phyloP scores from a whole-genome alignment of 495 filamentous ascomycete species.

The Evernia prunastri region DNA sequence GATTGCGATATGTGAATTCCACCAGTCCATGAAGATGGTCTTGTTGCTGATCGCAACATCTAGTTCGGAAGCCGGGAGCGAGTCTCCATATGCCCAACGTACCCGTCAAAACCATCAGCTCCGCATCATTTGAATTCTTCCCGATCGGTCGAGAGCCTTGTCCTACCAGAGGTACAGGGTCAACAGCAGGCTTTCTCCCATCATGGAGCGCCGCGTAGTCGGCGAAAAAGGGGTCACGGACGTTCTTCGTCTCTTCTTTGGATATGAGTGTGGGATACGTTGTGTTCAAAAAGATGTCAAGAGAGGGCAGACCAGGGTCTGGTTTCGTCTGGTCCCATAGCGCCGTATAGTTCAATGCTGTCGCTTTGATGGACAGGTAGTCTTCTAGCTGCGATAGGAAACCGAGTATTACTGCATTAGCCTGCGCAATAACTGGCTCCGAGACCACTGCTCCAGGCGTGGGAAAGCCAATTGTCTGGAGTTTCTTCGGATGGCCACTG shows the following conservation, averaged over 20 bases:
- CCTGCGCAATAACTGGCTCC: constrained; percentile 5
- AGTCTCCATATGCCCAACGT: constrained; percentile 52
- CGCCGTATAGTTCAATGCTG: constrained; percentile 31
- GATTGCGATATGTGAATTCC: constrained; percentile 32
- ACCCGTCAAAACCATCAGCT: constrained; percentile 18
- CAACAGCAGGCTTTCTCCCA: constrained; percentile 47
- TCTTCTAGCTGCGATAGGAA: constrained; percentile 38
- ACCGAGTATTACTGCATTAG: constrained; percentile 32
- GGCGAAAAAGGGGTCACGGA: constrained; percentile 45
- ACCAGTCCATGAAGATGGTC: constrained; percentile 28
- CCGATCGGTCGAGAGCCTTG: no score
- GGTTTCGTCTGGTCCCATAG: constrained; percentile 39
- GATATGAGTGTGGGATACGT: constrained; percentile 48
- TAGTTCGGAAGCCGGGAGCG: constrained; percentile 33
- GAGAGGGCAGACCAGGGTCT: constrained; percentile 21
- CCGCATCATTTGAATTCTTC: no score
- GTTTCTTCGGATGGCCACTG: constrained; percentile 39
- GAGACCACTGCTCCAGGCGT: constrained; percentile 22
- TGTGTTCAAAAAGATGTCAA: constrained; percentile 33
- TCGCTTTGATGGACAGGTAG: constrained; percentile 35
- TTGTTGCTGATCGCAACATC: constrained; percentile 25
- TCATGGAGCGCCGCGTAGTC: constrained; percentile 33
- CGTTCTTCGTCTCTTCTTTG: constrained; percentile 44
- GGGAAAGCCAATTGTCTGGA: constrained; percentile 39
- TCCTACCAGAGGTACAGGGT: constrained; percentile 43